These are phyloP conservation scores for Dioszegia hungarica DNA, from an alignment of 768 basidiomycete genomes.

Conservation along the genomic window DNA sequence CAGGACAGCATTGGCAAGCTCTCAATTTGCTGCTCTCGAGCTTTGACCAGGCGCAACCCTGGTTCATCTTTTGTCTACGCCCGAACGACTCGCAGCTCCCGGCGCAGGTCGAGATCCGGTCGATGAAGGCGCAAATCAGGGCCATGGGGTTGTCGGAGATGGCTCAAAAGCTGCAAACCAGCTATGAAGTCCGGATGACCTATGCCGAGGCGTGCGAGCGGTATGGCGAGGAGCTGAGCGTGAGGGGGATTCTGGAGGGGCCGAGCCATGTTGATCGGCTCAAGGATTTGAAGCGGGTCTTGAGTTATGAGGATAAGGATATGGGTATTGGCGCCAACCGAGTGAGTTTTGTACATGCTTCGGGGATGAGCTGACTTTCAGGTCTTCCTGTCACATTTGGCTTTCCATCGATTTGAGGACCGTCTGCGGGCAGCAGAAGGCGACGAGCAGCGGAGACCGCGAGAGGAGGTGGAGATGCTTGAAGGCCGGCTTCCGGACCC, in stretches of 20 bases:
- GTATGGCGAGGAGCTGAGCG: slow-evolving; percentile 65
- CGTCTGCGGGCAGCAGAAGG: slow-evolving; percentile 73
- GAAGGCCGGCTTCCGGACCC: slow-evolving; percentile 52
- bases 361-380: slow-evolving; percentile 41
- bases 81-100: slow-evolving; percentile 94
- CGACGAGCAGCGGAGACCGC: slow-evolving; percentile 78
- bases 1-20: slow-evolving; percentile 81
- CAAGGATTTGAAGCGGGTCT: slow-evolving; percentile 33
- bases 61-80: slow-evolving; percentile 88
- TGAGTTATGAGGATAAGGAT: slow-evolving; percentile 63
- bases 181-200: slow-evolving; percentile 80
- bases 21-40: slow-evolving; percentile 82
- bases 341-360: slow-evolving; percentile 53
- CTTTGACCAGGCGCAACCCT: slow-evolving; percentile 79
- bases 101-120: slow-evolving; percentile 85
- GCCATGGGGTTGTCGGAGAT: slow-evolving; percentile 75
- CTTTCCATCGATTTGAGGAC: slow-evolving; percentile 86
- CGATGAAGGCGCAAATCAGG: slow-evolving; percentile 85
- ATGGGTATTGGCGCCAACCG: slow-evolving; percentile 76
- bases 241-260: slow-evolving; percentile 60
- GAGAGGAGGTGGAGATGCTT: slow-evolving; percentile 53
- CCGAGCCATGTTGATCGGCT: slow-evolving; percentile 55
- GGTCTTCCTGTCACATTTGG: slow-evolving; percentile 81
- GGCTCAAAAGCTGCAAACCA: slow-evolving; percentile 60
- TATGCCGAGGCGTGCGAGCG: slow-evolving; percentile 79